Percentiles rank a stretch among this genome's conserved stretches.
Evolutionary conservation across 208 protist genomes (phyloP).

Genomic region (Acanthamoeba triangularis): DNA sequence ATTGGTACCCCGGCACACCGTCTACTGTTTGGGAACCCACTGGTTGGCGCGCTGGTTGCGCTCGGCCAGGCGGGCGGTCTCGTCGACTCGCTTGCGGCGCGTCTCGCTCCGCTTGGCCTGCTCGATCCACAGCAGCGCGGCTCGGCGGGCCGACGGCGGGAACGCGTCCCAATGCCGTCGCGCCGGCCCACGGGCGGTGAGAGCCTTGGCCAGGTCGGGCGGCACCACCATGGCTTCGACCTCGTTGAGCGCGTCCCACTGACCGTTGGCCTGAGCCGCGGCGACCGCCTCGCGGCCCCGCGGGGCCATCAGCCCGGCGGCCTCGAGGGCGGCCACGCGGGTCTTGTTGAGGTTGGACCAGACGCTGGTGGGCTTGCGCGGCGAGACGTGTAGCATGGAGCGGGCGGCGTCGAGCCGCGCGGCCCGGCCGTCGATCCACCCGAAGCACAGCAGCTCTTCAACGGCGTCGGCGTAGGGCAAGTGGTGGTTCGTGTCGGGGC

Average conservation of each 20-base stretch:
- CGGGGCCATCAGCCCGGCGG: background rate
- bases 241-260: background rate
- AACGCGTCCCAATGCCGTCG: constrained; percentile 19
- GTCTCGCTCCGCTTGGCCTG: constrained; percentile 41
- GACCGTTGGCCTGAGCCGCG: background rate
- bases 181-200: background rate
- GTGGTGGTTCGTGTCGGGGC: background rate
- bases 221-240: background rate
- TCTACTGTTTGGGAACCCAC: background rate
- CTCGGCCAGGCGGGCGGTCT: background rate
- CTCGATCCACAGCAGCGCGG: constrained; percentile 8
- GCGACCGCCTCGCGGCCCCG: background rate
- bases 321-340: background rate
- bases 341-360: constrained; percentile 8
- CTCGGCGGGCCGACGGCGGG: background rate
- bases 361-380: background rate
- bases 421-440: constrained; percentile 2
- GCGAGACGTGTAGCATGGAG: background rate
- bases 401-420: background rate
- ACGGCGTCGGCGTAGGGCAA: constrained; percentile 6
- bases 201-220: background rate
- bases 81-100: constrained; percentile 11
- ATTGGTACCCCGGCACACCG: too few relatives aligned
- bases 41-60: background rate
- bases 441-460: constrained; percentile 39